Conservation (phyloP, 2,329 filamentous ascomycete genomes). For the Cladosporium sp. region DNA sequence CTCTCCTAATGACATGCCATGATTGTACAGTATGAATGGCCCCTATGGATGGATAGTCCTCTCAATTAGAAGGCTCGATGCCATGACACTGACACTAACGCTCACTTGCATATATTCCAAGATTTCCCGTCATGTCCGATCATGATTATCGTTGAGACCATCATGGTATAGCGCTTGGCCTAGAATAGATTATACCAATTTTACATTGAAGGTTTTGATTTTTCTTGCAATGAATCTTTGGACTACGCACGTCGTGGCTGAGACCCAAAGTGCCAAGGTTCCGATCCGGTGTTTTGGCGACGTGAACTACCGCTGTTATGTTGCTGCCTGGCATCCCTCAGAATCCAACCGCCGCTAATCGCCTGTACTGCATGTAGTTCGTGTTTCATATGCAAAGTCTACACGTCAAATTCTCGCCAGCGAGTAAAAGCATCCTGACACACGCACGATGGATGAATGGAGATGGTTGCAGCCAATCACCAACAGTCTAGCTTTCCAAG, state of each 20-base stretch:
- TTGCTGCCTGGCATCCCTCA: neutral
- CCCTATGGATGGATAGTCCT: too few relatives aligned
- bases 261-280: neutral
- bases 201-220: neutral
- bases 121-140: neutral
- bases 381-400: neutral
- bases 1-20: neutral
- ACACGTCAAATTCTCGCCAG: neutral
- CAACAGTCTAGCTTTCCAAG: neutral
- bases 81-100: neutral
- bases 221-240: neutral
- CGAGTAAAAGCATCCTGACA: neutral
- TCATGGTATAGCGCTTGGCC: neutral
- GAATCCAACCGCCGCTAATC: neutral
- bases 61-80: neutral
- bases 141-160: neutral
- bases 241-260: constrained; percentile 1
- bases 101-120: neutral
- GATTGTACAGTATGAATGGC: neutral
- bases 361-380: neutral
- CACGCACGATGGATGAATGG: neutral
- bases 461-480: neutral
- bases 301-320: neutral
- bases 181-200: neutral
- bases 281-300: neutral